Evolutionary conservation across 2,329 filamentous ascomycete species (phyloP).

Genomic region (Knufia fluminis): DNA sequence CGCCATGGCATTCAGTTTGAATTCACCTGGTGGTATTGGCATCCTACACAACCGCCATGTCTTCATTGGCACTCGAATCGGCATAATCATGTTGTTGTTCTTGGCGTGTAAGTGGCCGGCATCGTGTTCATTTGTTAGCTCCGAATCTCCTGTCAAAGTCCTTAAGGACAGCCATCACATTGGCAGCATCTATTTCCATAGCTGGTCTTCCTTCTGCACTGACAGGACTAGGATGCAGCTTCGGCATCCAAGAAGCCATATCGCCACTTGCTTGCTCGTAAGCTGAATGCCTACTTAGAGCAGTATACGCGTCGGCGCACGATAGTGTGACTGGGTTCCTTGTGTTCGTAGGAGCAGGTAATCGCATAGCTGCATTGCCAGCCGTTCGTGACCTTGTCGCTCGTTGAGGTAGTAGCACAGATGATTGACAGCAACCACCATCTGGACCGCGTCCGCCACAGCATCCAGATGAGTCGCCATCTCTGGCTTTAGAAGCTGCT

Average conservation of each 20-base stretch:
- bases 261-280: constrained; percentile 67
- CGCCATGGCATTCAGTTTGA: too few species aligned
- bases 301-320: constrained; percentile 71
- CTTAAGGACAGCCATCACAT: constrained; percentile 76
- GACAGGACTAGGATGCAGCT: constrained; percentile 49
- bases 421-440: constrained; percentile 51
- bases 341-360: constrained; percentile 27
- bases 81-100: too few species aligned
- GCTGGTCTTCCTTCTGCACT: constrained; percentile 38
- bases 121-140: constrained; percentile 14
- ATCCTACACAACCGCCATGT: too few species aligned
- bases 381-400: constrained; percentile 22
- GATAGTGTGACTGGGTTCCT: constrained; percentile 50
- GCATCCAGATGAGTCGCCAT: constrained; percentile 42
- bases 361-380: constrained; percentile 21
- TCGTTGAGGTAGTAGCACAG: constrained; percentile 14
- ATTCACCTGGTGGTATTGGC: too few species aligned
- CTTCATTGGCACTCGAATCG: too few species aligned
- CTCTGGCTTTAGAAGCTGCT: constrained; percentile 47
- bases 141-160: constrained; percentile 71
- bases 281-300: constrained; percentile 64
- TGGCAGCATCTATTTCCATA: constrained; percentile 72
- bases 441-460: constrained; percentile 51
- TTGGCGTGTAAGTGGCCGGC: too few species aligned
- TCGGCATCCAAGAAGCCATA: constrained; percentile 65